Evolutionary conservation across 2,329 filamentous ascomycete species (phyloP).

Genomic region (Ophiostoma novo-ulmi): DNA sequence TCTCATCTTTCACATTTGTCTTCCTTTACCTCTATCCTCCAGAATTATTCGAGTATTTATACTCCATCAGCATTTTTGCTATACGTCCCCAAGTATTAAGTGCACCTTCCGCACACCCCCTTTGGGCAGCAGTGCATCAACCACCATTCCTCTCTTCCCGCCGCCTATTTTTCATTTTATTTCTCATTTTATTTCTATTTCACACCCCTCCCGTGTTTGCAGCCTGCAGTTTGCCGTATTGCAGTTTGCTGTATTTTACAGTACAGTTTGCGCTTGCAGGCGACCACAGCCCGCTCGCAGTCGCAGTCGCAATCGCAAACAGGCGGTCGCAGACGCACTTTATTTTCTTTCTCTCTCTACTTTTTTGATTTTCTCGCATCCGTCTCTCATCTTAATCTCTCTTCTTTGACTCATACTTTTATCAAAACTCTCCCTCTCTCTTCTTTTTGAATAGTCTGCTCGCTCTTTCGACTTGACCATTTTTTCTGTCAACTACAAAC

Average conservation of each 20-base stretch:
- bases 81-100: slow-evolving; percentile 3
- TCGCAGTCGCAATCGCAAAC: not conserved
- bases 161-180: slow-evolving; percentile 6
- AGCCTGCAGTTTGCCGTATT: not conserved
- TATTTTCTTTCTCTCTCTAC: not conserved
- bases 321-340: not conserved
- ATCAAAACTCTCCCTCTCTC: not conserved
- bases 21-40: not conserved
- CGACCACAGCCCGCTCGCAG: not conserved
- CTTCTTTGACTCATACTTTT: not conserved
- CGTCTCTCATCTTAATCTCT: not conserved
- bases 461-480: not conserved
- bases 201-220: not conserved
- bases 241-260: not conserved
- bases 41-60: not conserved
- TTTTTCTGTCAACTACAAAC: not conserved
- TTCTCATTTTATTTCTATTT: not conserved
- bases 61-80: not conserved
- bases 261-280: not conserved
- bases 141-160: not conserved
- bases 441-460: not conserved
- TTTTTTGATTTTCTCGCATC: not conserved
- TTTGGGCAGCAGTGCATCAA: slow-evolving; percentile 13
- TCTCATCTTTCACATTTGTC: not conserved
- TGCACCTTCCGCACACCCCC: slow-evolving; percentile 9